These are phyloP conservation scores for Pittosporum tobira DNA, from an alignment of 129 eudicot genomes.

Conservation along the genomic window DNA sequence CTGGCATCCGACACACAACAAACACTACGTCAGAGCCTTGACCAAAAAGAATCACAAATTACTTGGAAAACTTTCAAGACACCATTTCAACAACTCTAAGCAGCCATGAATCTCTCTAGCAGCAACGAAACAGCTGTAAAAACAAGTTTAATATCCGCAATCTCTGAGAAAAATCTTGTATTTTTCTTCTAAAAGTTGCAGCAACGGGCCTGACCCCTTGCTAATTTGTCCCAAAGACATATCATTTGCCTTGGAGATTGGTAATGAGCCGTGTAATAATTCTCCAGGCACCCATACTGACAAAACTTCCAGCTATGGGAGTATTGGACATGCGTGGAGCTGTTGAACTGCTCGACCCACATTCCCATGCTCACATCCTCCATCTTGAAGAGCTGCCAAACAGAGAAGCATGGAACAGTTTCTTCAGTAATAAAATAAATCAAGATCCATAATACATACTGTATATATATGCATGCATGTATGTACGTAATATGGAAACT, in stretches of 20 bases:
- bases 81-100: no score
- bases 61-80: no score
- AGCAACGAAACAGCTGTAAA: neutral
- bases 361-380: conserved; percentile 99
- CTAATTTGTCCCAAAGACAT: conserved; percentile 82
- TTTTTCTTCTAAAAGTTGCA: conserved; percentile 48
- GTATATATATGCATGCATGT: no score
- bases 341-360: conserved; percentile 98
- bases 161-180: neutral
- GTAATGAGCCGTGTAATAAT: conserved; percentile 86
- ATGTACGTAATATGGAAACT: no score
- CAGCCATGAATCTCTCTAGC: neutral
- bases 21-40: neutral
- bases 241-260: conserved; percentile 95
- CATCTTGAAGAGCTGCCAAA: conserved; percentile 80
- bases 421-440: neutral
- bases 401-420: neutral
- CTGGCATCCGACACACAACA: neutral
- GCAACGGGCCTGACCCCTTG: conserved; percentile 70
- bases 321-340: conserved; percentile 55
- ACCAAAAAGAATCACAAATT: neutral
- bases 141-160: neutral
- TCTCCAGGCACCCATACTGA: conserved; percentile 82
- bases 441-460: neutral
- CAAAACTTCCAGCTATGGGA: conserved; percentile 79